Base-by-base conservation (phyloP, 1,139 yeast species). In the Yarrowia galli region DNA sequence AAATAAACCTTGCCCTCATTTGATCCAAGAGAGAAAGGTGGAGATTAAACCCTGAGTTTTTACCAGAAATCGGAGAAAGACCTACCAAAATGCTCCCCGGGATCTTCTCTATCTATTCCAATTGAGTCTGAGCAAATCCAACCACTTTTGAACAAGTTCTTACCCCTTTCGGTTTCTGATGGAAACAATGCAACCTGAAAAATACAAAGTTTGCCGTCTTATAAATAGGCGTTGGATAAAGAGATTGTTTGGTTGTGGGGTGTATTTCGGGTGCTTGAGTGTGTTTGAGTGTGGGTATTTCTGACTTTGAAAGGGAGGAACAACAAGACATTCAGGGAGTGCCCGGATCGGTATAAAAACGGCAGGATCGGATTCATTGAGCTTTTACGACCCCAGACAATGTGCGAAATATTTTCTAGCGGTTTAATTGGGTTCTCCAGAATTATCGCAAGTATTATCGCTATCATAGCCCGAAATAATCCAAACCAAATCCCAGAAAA, bases 181-280 rank as follows among this genome's bases (percentile, higher is more conserved):
- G n/a, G n/a, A 20, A 40, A 40, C 43, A 46, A 46, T 46, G 53
- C 16, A 28, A 48, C 38, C 20, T 48, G 51, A 46, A 46, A 25
- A n/a, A 23, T 45, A 15, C 28, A 22, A 22, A 28, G 28, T 45
- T 45, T 22, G 32, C 48, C 6, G 32, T 45, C 28, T 22, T 23
- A 45, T 3, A 45, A 23, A 45, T 45, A 45, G 15, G 25, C 25
- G 25, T 45, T 22, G 23, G 23, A 28, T 48, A 48, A 48, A 48
- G 54, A 48, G 32, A 48, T 48, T 48, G 54, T 48, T 28, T 28
- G 32, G 9, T 28, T 3, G 32, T 7, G 32, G 32, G 1, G 8
- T 28, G 8, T 3, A 28, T 28, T 28, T 28, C 10, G 9, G 32
- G 32, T 28, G 10, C 36, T 25, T 23, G 49, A 22, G 49, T 13